phyloP scores from a whole-genome alignment of 2,329 filamentous ascomycete species.

The Diaporthe helianthi region DNA sequence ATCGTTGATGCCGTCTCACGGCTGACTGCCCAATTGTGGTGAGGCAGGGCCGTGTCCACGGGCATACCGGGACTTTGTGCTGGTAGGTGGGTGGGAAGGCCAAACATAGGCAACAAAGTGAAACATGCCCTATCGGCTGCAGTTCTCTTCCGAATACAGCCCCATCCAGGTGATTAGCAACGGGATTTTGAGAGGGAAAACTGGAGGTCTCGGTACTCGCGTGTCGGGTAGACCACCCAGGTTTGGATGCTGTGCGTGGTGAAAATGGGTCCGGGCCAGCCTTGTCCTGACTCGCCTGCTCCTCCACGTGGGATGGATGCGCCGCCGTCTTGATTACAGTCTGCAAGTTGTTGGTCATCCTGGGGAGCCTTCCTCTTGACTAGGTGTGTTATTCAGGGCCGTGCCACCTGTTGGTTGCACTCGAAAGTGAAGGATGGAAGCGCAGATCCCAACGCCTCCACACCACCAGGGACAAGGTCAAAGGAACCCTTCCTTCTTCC shows the following conservation, averaged over 20 bases:
- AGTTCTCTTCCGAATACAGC: background rate
- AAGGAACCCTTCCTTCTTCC: constrained; percentile 4
- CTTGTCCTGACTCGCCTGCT: constrained; percentile 19
- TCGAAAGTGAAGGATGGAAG: constrained; percentile 11
- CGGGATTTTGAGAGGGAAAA: background rate
- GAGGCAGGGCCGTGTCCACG: constrained; percentile 1
- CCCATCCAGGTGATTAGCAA: background rate
- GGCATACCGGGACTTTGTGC: background rate
- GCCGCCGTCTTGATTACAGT: background rate
- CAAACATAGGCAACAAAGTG: background rate
- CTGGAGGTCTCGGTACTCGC: background rate
- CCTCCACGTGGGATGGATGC: constrained; percentile 25
- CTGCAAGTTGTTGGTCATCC: constrained; percentile 5
- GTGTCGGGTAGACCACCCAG: constrained; percentile 5
- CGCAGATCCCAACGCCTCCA: constrained; percentile 22
- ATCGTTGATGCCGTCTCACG: background rate
- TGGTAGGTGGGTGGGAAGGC: background rate
- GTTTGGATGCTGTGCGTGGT: constrained; percentile 5
- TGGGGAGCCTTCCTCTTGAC: constrained; percentile 3
- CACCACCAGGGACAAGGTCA: constrained; percentile 17
- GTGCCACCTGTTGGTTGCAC: constrained; percentile 11
- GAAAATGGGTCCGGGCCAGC: constrained; percentile 8
- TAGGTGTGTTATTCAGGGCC: background rate
- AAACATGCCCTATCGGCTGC: constrained; percentile 14
- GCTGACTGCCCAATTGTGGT: constrained; percentile 8